A percentile compares a stretch with the other conserved stretches of the same genome.
These are phyloP conservation scores for Carex kokanica DNA, from an alignment of 176 grass and related monocot genomes.

Conservation along the genomic window DNA sequence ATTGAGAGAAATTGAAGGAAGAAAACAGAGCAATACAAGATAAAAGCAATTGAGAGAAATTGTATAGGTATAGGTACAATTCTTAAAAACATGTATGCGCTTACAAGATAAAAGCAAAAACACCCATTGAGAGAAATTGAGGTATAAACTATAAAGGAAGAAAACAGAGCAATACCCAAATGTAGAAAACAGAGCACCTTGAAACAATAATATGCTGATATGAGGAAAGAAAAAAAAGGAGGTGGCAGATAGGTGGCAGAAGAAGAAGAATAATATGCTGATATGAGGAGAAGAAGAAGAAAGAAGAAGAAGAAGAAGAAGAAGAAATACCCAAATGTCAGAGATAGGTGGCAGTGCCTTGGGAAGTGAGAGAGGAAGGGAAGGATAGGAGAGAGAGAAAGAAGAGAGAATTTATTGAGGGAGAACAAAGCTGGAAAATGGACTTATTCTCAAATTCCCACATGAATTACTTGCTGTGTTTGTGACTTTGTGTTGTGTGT, in stretches of 20 bases:
- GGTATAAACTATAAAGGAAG: neutral
- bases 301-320: too few species aligned
- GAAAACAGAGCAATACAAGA: too few species aligned
- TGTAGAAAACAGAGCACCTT: neutral
- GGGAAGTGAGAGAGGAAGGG: neutral
- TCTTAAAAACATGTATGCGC: neutral
- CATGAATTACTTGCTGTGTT: neutral
- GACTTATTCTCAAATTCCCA: conserved; percentile 26
- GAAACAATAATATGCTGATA: neutral
- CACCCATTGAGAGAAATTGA: neutral
- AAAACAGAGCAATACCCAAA: neutral
- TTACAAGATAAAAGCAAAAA: neutral
- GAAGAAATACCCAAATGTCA: conserved; percentile 8
- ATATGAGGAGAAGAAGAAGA: too few species aligned
- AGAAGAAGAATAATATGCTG: too few species aligned
- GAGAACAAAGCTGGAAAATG: conserved; percentile 2
- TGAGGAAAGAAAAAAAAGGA: neutral
- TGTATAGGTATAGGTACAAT: neutral
- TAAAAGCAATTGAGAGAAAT: neutral
- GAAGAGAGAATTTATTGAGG: conserved; percentile 3
- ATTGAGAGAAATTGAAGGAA: neutral
- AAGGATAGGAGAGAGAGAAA: neutral
- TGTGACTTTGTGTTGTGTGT: neutral
- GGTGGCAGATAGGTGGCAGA: too few species aligned
- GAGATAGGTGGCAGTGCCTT: neutral